Evolutionary conservation across 2,329 filamentous ascomycete species (phyloP).

Genomic region (Beauveria sp.): DNA sequence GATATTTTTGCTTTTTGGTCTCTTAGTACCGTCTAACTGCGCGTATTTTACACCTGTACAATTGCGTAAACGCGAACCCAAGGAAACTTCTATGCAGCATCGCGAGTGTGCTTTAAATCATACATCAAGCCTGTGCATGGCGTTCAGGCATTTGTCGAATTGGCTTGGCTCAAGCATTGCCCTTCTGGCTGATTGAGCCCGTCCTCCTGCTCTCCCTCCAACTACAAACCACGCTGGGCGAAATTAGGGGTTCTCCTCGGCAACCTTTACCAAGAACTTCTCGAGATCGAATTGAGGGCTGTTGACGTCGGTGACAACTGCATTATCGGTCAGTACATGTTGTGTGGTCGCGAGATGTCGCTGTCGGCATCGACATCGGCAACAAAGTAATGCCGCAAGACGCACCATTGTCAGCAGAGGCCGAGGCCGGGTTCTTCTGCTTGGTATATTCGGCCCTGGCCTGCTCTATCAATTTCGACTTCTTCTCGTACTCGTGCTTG

Average conservation of each 20-base stretch:
- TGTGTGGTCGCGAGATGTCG: background rate
- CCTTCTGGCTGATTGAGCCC: slow-evolving; percentile 14
- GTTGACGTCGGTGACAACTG: slow-evolving; percentile 53
- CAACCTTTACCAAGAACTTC: slow-evolving; percentile 63
- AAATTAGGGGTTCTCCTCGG: slow-evolving; percentile 42
- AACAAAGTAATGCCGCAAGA: slow-evolving; percentile 14
- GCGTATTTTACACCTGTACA: slow-evolving; percentile 49
- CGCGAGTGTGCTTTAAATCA: slow-evolving; percentile 33
- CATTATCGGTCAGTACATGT: slow-evolving; percentile 16
- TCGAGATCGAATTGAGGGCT: slow-evolving; percentile 93
- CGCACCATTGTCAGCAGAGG: slow-evolving; percentile 26
- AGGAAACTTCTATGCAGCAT: slow-evolving; percentile 44
- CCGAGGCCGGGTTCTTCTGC: slow-evolving; percentile 51
- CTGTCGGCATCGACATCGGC: background rate
- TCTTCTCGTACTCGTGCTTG: slow-evolving; percentile 80
- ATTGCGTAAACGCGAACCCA: slow-evolving; percentile 34
- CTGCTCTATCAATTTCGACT: slow-evolving; percentile 84
- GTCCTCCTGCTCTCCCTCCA: slow-evolving; percentile 16
- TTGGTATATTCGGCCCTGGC: slow-evolving; percentile 87
- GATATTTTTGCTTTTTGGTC: slow-evolving; percentile 13
- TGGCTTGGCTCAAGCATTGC: slow-evolving; percentile 4
- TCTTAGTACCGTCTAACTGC: slow-evolving; percentile 35
- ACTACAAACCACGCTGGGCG: background rate
- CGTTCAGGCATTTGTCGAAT: slow-evolving; percentile 12
- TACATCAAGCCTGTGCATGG: slow-evolving; percentile 25